Evolutionary conservation across 495 filamentous ascomycete species (phyloP).

Genomic region (Poronia punctata): DNA sequence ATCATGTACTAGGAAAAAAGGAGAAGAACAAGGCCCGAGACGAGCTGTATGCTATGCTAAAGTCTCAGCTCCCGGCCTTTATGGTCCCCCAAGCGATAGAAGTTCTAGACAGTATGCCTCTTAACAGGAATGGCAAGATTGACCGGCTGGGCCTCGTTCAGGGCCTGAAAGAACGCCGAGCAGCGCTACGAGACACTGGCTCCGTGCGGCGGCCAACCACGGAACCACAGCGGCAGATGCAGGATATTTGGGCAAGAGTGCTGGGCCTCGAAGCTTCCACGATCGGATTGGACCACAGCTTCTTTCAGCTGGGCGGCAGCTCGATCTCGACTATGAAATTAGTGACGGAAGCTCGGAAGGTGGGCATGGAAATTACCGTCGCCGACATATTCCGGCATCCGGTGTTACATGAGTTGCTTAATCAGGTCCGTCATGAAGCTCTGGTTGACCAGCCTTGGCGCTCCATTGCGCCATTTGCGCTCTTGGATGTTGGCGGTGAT

Average conservation of each 20-base stretch:
- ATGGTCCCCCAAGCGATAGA: not conserved
- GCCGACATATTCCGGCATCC: not conserved
- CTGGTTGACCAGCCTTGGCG: no score
- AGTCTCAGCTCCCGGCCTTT: no score
- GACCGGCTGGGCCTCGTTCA: slow-evolving; percentile 26
- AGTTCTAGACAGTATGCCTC: slow-evolving; percentile 36
- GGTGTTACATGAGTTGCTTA: no score
- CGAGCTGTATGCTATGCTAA: no score
- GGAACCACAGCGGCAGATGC: not conserved
- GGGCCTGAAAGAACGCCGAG: not conserved
- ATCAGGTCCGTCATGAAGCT: no score
- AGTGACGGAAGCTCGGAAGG: slow-evolving; percentile 38
- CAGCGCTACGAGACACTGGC: not conserved
- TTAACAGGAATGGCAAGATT: slow-evolving; percentile 47
- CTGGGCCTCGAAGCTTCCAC: not conserved
- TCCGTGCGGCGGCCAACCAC: not conserved
- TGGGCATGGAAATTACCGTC: not conserved
- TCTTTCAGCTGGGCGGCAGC: slow-evolving; percentile 48
- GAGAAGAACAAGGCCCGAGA: no score
- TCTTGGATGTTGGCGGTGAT: no score
- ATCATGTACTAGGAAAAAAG: no score
- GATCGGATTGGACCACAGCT: slow-evolving; percentile 38
- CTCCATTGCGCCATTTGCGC: no score
- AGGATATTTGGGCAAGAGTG: slow-evolving; percentile 1
- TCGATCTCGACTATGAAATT: slow-evolving; percentile 53